These are phyloP conservation scores for Ulota crispa DNA, from an alignment of 225 moss, liverwort and hornwort species.

Conservation along the genomic window DNA sequence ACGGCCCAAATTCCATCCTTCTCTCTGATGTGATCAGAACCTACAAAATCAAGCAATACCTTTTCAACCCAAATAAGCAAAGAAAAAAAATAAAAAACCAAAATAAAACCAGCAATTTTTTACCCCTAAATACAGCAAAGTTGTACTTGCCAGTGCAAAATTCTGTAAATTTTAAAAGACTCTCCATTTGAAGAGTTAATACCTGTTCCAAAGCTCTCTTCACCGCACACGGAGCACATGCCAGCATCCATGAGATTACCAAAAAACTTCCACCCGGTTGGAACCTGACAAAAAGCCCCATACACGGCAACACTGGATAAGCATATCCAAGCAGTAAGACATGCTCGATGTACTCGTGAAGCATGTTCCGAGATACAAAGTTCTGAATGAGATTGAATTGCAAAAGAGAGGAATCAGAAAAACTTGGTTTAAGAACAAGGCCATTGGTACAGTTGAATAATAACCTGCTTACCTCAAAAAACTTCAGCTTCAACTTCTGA, in stretches of 20 bases:
- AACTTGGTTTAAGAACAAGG: background rate
- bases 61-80: too few species aligned
- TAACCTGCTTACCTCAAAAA: slow-evolving; percentile 67
- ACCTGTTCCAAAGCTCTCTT: slow-evolving; percentile 98
- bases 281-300: slow-evolving; percentile 52
- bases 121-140: background rate
- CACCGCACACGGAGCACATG: slow-evolving; percentile 86
- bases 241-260: slow-evolving; percentile 99
- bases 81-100: background rate
- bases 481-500: slow-evolving; percentile 68
- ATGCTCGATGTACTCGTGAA: background rate
- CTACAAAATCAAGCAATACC: slow-evolving; percentile 27
- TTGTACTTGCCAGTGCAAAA: background rate
- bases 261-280: slow-evolving; percentile 99
- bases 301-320: background rate
- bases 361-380: background rate
- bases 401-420: background rate
- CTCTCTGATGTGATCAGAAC: slow-evolving; percentile 95
- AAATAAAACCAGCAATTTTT: too few species aligned
- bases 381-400: background rate
- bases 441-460: background rate
- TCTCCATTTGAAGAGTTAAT: slow-evolving; percentile 1
- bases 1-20: slow-evolving; percentile 99
- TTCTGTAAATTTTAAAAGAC: background rate
- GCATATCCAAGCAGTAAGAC: background rate